A percentile compares a stretch with the other conserved stretches of the same genome.
Evolutionary conservation across 306 rosid species (phyloP).

Genomic region (Castanea crenata): DNA sequence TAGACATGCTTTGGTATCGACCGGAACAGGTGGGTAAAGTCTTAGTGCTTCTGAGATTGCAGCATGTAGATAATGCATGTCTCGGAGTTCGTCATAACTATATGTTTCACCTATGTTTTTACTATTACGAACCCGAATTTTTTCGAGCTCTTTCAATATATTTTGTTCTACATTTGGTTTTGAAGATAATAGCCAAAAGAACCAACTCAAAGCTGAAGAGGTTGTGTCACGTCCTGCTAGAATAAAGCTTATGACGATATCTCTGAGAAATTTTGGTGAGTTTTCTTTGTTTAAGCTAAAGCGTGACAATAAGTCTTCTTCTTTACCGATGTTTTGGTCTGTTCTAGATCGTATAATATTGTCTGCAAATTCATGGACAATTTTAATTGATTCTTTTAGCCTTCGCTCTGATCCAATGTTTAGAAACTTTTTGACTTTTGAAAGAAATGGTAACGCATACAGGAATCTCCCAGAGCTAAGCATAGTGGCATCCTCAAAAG

Average conservation of each 20-base stretch:
- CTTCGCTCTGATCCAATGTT: conserved; percentile 1
- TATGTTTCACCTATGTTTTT: conserved; percentile 23
- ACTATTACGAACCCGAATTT: conserved; percentile 16
- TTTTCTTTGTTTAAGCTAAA: conserved; percentile 27
- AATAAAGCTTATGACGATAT: not conserved
- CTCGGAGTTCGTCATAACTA: conserved; percentile 49
- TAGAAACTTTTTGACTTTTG: conserved; percentile 32
- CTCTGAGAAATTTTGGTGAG: too few relatives aligned
- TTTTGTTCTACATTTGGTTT: conserved; percentile 20
- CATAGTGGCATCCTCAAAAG: conserved; percentile 57
- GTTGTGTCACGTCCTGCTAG: conserved; percentile 31
- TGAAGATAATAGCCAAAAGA: conserved; percentile 63
- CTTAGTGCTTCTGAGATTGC: conserved; percentile 41
- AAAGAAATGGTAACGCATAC: conserved; percentile 8
- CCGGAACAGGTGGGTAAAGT: conserved; percentile 67
- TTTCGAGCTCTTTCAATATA: not conserved
- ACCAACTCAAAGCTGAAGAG: conserved; percentile 66
- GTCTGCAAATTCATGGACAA: too few relatives aligned
- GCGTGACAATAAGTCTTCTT: conserved; percentile 53
- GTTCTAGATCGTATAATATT: conserved; percentile 35
- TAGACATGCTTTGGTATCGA: conserved; percentile 40
- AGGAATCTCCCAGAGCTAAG: conserved; percentile 45
- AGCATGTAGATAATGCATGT: conserved; percentile 44
- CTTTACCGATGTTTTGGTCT: not conserved
- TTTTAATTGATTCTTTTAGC: too few relatives aligned